These are phyloP conservation scores for Xylaria sp. DNA, from an alignment of 2,329 filamentous ascomycete genomes.

Conservation along the genomic window DNA sequence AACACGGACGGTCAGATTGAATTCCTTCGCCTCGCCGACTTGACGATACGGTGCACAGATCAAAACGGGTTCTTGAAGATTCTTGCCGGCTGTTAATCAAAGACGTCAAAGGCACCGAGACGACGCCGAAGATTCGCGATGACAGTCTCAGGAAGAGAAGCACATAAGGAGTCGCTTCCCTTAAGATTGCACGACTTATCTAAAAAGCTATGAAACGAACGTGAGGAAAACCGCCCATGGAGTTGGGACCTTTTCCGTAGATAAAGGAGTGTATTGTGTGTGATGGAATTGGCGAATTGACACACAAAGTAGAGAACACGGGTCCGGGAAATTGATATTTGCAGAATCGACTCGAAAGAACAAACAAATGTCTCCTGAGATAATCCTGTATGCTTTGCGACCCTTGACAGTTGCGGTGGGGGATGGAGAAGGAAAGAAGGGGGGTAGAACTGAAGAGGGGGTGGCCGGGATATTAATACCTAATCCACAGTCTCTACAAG, in stretches of 20 bases:
- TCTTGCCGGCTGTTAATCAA: constrained; percentile 35
- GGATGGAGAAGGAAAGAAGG: constrained; percentile 44
- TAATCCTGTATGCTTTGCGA: constrained; percentile 53
- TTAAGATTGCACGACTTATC: constrained; percentile 18
- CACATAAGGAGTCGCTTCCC: constrained; percentile 26
- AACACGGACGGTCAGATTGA: constrained; percentile 53
- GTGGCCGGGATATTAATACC: constrained; percentile 37
- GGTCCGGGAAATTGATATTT: constrained; percentile 43
- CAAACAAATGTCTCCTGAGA: constrained; percentile 47
- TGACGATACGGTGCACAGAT: constrained; percentile 80
- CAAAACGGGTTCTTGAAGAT: constrained; percentile 95
- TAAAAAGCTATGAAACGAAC: constrained; percentile 53
- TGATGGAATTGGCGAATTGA: constrained; percentile 36
- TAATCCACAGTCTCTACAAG: neutral
- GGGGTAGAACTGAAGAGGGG: constrained; percentile 34
- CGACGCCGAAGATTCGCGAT: constrained; percentile 27
- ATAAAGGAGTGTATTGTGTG: constrained; percentile 19
- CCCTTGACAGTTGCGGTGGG: constrained; percentile 51
- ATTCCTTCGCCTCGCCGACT: constrained; percentile 77
- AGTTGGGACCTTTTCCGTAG: constrained; percentile 18
- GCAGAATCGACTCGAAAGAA: constrained; percentile 32
- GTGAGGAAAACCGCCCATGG: constrained; percentile 26
- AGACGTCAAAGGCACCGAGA: constrained; percentile 31
- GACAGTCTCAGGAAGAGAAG: constrained; percentile 25
- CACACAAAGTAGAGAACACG: constrained; percentile 44